These are phyloP conservation scores for Russula olivacea DNA, from an alignment of 768 basidiomycete genomes.

Conservation along the genomic window DNA sequence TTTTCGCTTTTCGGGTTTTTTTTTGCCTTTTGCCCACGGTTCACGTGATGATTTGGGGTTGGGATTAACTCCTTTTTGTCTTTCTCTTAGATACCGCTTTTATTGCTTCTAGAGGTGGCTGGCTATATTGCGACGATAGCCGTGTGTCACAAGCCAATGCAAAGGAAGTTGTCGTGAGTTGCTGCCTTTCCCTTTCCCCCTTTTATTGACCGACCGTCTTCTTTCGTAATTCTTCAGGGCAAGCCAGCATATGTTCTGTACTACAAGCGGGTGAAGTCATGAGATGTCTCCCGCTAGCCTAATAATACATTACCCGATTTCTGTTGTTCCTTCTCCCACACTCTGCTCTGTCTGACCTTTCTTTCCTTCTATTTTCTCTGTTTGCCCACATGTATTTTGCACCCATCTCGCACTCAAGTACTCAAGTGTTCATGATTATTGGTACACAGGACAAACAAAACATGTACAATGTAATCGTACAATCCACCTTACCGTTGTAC, in stretches of 20 bases:
- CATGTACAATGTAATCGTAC: constrained; percentile 25
- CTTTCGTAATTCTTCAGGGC: constrained; percentile 37
- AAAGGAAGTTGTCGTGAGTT: constrained; percentile 77
- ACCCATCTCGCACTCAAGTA: constrained; percentile 19
- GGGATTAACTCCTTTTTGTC: no score
- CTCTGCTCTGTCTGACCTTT: constrained; percentile 7
- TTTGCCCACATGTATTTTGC: constrained; percentile 24
- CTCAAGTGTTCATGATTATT: constrained; percentile 24
- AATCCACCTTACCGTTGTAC: constrained; percentile 11
- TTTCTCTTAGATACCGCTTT: constrained; percentile 76
- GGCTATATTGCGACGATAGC: constrained; percentile 94
- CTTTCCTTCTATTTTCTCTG: background rate
- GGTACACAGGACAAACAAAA: constrained; percentile 23
- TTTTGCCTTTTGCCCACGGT: background rate
- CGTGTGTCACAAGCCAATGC: constrained; percentile 67
- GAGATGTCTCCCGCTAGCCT: background rate
- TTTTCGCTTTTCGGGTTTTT: no score
- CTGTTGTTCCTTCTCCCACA: background rate
- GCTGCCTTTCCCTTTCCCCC: background rate
- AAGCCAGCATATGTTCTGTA: constrained; percentile 75
- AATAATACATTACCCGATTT: background rate
- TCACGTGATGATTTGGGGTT: background rate
- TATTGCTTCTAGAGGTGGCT: constrained; percentile 78
- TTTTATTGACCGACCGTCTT: constrained; percentile 25
- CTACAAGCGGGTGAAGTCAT: constrained; percentile 50